Percentiles rank a stretch among this genome's conserved stretches.
Evolutionary conservation across 495 filamentous ascomycete species (phyloP).

Genomic region (Penicillium crystallinum): DNA sequence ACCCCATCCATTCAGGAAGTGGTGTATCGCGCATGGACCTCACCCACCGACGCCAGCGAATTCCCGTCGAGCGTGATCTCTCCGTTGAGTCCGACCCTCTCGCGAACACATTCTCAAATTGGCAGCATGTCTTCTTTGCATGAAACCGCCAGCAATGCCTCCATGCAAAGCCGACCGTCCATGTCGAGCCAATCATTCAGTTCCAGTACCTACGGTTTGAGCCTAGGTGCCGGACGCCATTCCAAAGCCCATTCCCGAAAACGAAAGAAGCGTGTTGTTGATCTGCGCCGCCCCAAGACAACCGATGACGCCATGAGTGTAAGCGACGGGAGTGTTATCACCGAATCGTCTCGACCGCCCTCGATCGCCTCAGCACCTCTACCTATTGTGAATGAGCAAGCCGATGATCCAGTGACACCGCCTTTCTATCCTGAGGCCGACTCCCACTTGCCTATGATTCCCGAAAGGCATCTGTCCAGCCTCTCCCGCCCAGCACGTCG

Average conservation of each 20-base stretch:
- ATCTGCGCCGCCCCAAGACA: constrained; percentile 66
- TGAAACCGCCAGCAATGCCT: constrained; percentile 41
- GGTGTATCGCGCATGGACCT: constrained; percentile 88
- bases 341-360: constrained; percentile 34
- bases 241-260: constrained; percentile 64
- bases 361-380: constrained; percentile 42
- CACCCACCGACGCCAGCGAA: constrained; percentile 66
- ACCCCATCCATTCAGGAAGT: constrained; percentile 78
- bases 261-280: constrained; percentile 91
- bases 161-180: constrained; percentile 35
- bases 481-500: constrained; percentile 26
- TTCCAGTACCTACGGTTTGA: constrained; percentile 52
- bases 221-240: constrained; percentile 58
- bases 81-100: constrained; percentile 48
- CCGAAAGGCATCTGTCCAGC: constrained; percentile 36
- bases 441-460: constrained; percentile 32
- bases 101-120: constrained; percentile 56
- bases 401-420: constrained; percentile 45
- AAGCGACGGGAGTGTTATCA: constrained; percentile 45
- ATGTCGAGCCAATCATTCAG: constrained; percentile 30
- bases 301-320: constrained; percentile 50
- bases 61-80: constrained; percentile 50
- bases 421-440: constrained; percentile 34
- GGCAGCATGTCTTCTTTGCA: constrained; percentile 55
- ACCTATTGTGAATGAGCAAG: constrained; percentile 34